Evolutionary conservation across 164 flowering plant species (phyloP).

Genomic region (Berberis vulgaris): DNA sequence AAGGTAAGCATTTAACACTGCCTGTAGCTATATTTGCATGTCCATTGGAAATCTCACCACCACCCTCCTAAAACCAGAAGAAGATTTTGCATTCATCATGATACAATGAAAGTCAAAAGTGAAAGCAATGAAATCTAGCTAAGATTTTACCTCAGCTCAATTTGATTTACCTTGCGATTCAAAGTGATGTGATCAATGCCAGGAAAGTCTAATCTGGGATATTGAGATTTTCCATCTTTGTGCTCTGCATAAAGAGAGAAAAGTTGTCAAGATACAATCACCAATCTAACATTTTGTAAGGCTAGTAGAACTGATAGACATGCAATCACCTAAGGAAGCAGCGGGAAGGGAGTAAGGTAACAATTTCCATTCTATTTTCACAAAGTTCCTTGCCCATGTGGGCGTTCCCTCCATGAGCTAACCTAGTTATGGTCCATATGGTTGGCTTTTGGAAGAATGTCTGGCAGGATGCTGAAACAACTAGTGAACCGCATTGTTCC

Average conservation of each 20-base stretch:
- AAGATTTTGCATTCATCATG: not conserved
- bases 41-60: conserved; percentile 15
- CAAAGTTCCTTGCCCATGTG: no score
- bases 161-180: conserved; percentile 40
- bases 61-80: conserved; percentile 25
- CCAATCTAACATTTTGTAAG: not conserved
- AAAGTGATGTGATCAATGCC: conserved; percentile 45
- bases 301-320: not conserved
- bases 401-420: no score
- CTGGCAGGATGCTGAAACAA: no score
- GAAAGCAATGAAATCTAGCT: not conserved
- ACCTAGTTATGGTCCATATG: no score
- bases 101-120: not conserved
- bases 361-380: no score
- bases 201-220: conserved; percentile 65
- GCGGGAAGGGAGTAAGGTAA: no score
- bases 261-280: conserved; percentile 2
- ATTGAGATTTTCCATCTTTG: conserved; percentile 51
- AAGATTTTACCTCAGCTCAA: not conserved
- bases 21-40: conserved; percentile 25
- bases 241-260: conserved; percentile 32
- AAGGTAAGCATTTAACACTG: conserved; percentile 14
- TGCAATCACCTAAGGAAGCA: no score
- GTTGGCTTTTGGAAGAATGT: no score
- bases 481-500: no score